Conservation (phyloP, 83 land plant species). For the Larix sibirica region DNA sequence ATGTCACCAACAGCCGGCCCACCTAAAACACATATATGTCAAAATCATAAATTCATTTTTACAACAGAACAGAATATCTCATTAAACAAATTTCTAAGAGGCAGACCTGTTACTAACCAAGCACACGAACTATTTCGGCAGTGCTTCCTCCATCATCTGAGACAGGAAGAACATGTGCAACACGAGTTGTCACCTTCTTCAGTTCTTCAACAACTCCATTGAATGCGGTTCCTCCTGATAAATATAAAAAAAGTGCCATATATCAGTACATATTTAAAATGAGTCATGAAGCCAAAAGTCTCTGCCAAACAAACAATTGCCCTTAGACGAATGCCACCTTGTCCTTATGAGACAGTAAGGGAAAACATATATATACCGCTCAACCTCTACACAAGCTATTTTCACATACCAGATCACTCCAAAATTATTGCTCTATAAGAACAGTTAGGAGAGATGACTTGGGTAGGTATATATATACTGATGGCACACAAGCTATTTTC, state of each 20-base stretch:
- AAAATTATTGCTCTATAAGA: neutral
- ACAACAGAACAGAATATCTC: neutral
- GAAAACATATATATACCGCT: neutral
- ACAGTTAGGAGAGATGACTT: neutral
- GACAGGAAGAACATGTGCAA: slow-evolving; percentile 97
- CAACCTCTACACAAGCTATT: neutral
- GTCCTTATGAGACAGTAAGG: neutral
- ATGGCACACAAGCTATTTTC: slow-evolving; percentile 1
- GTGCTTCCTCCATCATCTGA: slow-evolving; percentile 99
- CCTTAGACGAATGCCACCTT: neutral
- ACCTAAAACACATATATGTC: slow-evolving; percentile 43
- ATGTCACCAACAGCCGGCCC: slow-evolving; percentile 99
- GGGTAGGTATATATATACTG: neutral
- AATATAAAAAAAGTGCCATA: neutral
- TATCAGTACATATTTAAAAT: neutral
- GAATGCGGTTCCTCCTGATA: slow-evolving; percentile 97
- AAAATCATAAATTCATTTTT: slow-evolving; percentile 2
- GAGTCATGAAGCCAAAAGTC: neutral
- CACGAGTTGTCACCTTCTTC: slow-evolving; percentile 86
- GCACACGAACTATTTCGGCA: slow-evolving; percentile 98
- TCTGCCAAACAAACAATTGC: neutral
- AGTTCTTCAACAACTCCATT: slow-evolving; percentile 98
- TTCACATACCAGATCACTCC: neutral
- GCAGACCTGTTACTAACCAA: slow-evolving; percentile 49
- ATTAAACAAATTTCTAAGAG: neutral